Evolutionary conservation across 768 basidiomycete genomes (phyloP).

Genomic region (Tricholoma flavovirens): DNA sequence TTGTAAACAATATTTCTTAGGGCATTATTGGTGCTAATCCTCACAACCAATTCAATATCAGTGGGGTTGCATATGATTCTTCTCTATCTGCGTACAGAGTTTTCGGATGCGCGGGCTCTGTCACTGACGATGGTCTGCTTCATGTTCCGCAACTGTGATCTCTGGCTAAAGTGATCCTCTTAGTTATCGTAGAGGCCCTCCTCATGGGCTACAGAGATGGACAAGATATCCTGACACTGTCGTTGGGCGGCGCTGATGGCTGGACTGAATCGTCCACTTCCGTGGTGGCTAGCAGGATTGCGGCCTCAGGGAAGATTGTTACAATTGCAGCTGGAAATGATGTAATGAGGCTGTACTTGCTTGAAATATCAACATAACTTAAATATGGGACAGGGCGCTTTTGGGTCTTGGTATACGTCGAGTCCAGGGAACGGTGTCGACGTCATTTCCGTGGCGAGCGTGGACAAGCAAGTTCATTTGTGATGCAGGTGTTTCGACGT

Average conservation of each 20-base stretch:
- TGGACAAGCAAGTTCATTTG: slow-evolving; percentile 41
- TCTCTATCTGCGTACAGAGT: slow-evolving; percentile 50
- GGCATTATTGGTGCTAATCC: slow-evolving; percentile 62
- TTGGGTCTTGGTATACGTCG: slow-evolving; percentile 57
- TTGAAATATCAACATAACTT: no score
- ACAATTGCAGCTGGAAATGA: slow-evolving; percentile 59
- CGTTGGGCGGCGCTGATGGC: slow-evolving; percentile 56
- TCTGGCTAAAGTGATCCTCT: background rate
- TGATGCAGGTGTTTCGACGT: background rate
- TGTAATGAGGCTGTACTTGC: no score
- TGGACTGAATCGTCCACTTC: slow-evolving; percentile 55
- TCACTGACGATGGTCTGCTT: slow-evolving; percentile 46
- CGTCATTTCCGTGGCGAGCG: slow-evolving; percentile 50
- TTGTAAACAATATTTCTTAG: slow-evolving; percentile 16
- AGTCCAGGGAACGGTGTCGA: slow-evolving; percentile 47
- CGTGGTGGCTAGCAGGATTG: slow-evolving; percentile 56
- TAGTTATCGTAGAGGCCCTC: slow-evolving; percentile 36
- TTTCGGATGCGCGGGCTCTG: slow-evolving; percentile 51
- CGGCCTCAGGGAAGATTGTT: slow-evolving; percentile 51
- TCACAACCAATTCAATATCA: slow-evolving; percentile 52
- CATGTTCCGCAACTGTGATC: background rate
- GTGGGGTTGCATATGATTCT: slow-evolving; percentile 62
- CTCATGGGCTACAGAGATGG: slow-evolving; percentile 46
- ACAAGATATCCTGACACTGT: slow-evolving; percentile 59
- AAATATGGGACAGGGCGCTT: no score